Evolutionary conservation across 306 rosid species (phyloP).

Genomic region (Neltuma alba): DNA sequence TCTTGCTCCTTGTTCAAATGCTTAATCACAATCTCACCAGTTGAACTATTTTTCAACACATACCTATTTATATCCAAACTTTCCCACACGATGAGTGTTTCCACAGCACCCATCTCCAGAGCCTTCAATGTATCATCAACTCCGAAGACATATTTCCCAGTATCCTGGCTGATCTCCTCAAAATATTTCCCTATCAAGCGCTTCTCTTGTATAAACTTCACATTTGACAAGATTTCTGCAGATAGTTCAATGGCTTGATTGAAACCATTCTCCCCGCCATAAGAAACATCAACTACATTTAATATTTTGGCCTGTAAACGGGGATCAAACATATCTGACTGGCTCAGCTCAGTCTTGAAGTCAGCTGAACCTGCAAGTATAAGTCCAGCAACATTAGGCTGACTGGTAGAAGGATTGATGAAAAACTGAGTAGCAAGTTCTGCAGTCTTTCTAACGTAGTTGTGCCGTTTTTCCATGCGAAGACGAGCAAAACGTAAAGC

Average conservation of each 20-base stretch:
- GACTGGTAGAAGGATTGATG: slow-evolving; percentile 88
- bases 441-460: slow-evolving; percentile 89
- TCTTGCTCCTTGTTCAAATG: slow-evolving; percentile 82
- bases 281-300: slow-evolving; percentile 90
- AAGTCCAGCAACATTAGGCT: slow-evolving; percentile 87
- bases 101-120: slow-evolving; percentile 92
- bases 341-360: slow-evolving; percentile 92
- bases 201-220: slow-evolving; percentile 89
- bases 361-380: slow-evolving; percentile 94
- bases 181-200: slow-evolving; percentile 82
- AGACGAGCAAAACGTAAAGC: slow-evolving; percentile 93
- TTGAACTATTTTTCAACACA: slow-evolving; percentile 52
- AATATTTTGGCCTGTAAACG: slow-evolving; percentile 82
- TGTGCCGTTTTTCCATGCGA: slow-evolving; percentile 89
- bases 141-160: slow-evolving; percentile 88
- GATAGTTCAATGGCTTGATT: slow-evolving; percentile 90
- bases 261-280: slow-evolving; percentile 90
- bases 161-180: slow-evolving; percentile 92
- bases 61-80: slow-evolving; percentile 78
- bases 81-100: slow-evolving; percentile 86
- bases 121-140: slow-evolving; percentile 89
- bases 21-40: slow-evolving; percentile 65
- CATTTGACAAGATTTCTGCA: slow-evolving; percentile 75
- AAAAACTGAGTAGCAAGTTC: slow-evolving; percentile 87
- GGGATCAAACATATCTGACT: slow-evolving; percentile 93